phyloP scores from a whole-genome alignment of 306 rosid genomes.

The Trifolium dubium region DNA sequence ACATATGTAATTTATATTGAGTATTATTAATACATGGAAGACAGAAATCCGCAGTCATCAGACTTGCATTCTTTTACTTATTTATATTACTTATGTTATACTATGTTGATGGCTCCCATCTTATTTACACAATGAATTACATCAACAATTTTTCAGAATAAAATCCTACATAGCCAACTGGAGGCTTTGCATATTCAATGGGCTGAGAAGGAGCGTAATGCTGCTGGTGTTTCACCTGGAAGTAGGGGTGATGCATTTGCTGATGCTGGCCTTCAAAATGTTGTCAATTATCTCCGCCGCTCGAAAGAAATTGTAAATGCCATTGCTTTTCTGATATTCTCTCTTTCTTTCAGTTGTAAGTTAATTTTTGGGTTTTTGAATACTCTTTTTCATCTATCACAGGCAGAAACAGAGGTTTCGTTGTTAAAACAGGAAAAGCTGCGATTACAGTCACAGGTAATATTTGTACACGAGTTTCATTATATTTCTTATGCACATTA shows the following conservation, averaged over 20 bases:
- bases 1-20: slow-evolving; percentile 7
- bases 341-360: slow-evolving; percentile 12
- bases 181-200: slow-evolving; percentile 90
- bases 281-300: slow-evolving; percentile 81
- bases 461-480: slow-evolving; percentile 7
- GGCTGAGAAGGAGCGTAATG: slow-evolving; percentile 84
- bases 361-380: slow-evolving; percentile 24
- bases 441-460: slow-evolving; percentile 85
- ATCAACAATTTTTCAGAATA: slow-evolving; percentile 61
- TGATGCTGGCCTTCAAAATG: slow-evolving; percentile 76
- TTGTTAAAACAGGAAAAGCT: slow-evolving; percentile 84
- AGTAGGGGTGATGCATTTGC: slow-evolving; percentile 50
- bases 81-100: not conserved
- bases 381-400: slow-evolving; percentile 40
- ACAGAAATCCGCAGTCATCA: not conserved
- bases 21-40: slow-evolving; percentile 11
- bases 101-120: not conserved
- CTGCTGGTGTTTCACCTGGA: slow-evolving; percentile 68
- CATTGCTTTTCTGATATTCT: slow-evolving; percentile 20
- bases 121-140: slow-evolving; percentile 12
- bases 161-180: slow-evolving; percentile 80
- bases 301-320: slow-evolving; percentile 84
- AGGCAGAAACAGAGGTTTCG: slow-evolving; percentile 94
- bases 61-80: not conserved
- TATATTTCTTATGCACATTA: not conserved